Base-by-base conservation (phyloP, 2,329 filamentous ascomycete species). In the Gnomoniopsis smithogilvyi region DNA sequence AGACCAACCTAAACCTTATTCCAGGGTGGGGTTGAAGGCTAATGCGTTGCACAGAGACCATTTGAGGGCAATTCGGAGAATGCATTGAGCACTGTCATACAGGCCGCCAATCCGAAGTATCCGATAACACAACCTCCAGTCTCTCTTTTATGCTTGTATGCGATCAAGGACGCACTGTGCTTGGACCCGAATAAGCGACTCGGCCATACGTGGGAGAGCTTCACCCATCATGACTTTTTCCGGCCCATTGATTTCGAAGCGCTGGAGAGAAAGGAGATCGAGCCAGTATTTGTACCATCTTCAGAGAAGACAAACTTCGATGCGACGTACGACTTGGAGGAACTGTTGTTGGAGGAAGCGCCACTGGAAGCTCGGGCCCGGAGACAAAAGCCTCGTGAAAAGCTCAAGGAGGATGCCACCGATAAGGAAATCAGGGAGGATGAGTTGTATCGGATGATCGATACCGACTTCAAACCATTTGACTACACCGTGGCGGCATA, bases 221-320 rank as follows among this genome's bases (percentile, higher is more conserved):
- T 97, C 70, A 92, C 85, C 4, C 82, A 91, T 63, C 90, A 97
- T 69, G 89, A 92, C 7, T 98, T 98, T 78, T 99, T 99, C 78
- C 83, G 87, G 45, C 77, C 83, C 2, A 85, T 98, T 65, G 89
- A 98, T 70, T 99, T 99, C 65, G 86, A 85, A 15, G 87, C 88
- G 0, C 76, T 99, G 38, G 91, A 96, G 71, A 81, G 86, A 64
- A 98, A 97, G 72, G 87, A 92, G 69, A 87, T 98, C 48, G 88
- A 93, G 66, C 95, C 95, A 0, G 86, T 98, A 3, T 99, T 99
- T 71, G 84, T 90, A 21, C 95, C 95, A 0, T 96, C 94, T 0
- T 93, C 92, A 58, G 95, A 98, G 51, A 99, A 99, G 82, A 98
- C 95, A 3, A 99, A 99, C 72, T 99, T 99, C 66, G 95, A 99